Evolutionary conservation across 139 green algal genomes (phyloP).

Genomic region (Deuterostichococcus epilithicus): DNA sequence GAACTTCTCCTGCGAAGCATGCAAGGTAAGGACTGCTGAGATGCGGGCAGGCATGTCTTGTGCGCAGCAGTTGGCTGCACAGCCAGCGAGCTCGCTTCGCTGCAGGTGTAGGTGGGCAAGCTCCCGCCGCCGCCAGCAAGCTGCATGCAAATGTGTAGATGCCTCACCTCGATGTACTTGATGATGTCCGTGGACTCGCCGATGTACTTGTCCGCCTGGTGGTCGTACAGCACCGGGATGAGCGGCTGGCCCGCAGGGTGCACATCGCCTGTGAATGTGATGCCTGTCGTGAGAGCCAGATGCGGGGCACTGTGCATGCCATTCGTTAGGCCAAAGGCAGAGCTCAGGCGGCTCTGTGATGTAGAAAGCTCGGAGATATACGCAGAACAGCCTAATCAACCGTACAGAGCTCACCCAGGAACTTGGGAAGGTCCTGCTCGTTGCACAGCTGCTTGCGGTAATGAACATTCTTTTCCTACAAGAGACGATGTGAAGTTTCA

Average conservation of each 20-base stretch:
- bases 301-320: too few relatives aligned
- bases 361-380: too few relatives aligned
- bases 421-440: background rate
- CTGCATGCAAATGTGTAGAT: too few relatives aligned
- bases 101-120: too few relatives aligned
- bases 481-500: background rate
- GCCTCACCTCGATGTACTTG: conserved; percentile 3
- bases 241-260: background rate
- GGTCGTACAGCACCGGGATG: background rate
- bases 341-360: too few relatives aligned
- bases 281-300: background rate
- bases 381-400: too few relatives aligned
- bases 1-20: background rate
- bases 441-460: background rate
- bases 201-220: background rate
- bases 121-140: too few relatives aligned
- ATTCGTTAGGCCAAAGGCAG: too few relatives aligned
- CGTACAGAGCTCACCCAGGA: background rate
- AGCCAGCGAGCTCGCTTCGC: too few relatives aligned
- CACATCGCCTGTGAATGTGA: background rate
- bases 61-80: too few relatives aligned
- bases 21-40: too few relatives aligned
- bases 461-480: background rate
- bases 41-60: too few relatives aligned
- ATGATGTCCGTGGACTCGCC: background rate